These are phyloP conservation scores for Xylariaceae sp. DNA, from an alignment of 2,329 filamentous ascomycete genomes.

Conservation along the genomic window DNA sequence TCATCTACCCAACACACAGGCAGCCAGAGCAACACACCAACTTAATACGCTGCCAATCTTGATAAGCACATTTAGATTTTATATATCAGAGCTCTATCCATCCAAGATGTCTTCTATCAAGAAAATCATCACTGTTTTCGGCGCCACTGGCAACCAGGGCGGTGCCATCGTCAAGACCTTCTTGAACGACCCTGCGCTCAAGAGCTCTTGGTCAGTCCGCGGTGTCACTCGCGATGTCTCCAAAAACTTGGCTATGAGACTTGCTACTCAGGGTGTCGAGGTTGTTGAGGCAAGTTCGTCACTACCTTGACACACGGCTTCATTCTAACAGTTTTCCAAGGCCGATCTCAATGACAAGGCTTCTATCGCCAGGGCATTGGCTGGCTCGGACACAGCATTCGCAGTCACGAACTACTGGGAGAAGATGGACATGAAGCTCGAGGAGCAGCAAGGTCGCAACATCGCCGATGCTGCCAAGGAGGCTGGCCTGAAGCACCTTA, in stretches of 20 bases:
- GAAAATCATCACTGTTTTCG: slow-evolving; percentile 55
- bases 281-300: slow-evolving; percentile 40
- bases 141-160: slow-evolving; percentile 60
- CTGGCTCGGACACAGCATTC: slow-evolving; percentile 48
- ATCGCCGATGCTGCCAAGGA: slow-evolving; percentile 47
- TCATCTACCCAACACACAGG: not conserved
- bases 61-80: not conserved
- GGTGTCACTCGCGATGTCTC: slow-evolving; percentile 52
- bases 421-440: slow-evolving; percentile 37
- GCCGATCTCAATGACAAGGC: slow-evolving; percentile 49
- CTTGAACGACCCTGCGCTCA: slow-evolving; percentile 39
- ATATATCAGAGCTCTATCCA: not conserved
- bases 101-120: slow-evolving; percentile 16
- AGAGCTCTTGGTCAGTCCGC: slow-evolving; percentile 49
- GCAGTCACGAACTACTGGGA: slow-evolving; percentile 54
- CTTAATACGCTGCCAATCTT: not conserved
- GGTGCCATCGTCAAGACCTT: slow-evolving; percentile 49
- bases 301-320: not conserved
- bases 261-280: slow-evolving; percentile 36
- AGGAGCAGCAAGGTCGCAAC: slow-evolving; percentile 46
- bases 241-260: slow-evolving; percentile 40
- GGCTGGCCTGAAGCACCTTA: slow-evolving; percentile 40
- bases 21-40: too few species aligned
- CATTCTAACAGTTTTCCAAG: slow-evolving; percentile 20
- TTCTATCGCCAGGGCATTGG: slow-evolving; percentile 43